These are phyloP conservation scores for Thyridium curvatum DNA, from an alignment of 2,329 filamentous ascomycete species.

Conservation along the genomic window DNA sequence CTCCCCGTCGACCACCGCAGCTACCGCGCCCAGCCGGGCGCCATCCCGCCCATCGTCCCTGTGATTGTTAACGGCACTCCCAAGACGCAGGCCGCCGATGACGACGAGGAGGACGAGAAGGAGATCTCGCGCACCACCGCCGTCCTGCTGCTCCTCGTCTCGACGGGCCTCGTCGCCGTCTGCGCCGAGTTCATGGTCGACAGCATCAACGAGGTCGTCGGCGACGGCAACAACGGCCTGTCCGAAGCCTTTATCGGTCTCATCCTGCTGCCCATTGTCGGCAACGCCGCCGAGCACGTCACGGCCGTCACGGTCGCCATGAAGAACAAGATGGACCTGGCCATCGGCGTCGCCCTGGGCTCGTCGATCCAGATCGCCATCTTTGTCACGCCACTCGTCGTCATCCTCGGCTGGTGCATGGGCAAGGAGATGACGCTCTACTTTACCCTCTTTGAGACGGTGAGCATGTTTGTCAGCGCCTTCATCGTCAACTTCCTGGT, in stretches of 20 bases:
- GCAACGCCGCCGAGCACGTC: conserved; percentile 58
- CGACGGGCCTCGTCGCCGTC: conserved; percentile 50
- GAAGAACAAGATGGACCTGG: conserved; percentile 57
- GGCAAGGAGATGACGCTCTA: conserved; percentile 55
- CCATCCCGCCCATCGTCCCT: conserved; percentile 21
- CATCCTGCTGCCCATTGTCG: conserved; percentile 55
- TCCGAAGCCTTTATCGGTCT: conserved; percentile 55
- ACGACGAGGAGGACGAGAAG: conserved; percentile 22
- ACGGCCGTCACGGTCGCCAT: conserved; percentile 53
- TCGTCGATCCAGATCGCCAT: conserved; percentile 57
- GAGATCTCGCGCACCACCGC: conserved; percentile 36
- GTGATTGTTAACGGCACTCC: conserved; percentile 20
- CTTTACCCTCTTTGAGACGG: conserved; percentile 71
- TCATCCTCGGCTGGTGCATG: conserved; percentile 54
- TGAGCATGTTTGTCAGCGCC: conserved; percentile 63
- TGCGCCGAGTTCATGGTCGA: conserved; percentile 57
- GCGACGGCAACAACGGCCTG: conserved; percentile 33
- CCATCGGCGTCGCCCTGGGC: conserved; percentile 54
- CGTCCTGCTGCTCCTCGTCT: conserved; percentile 42
- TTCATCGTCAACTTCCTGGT: conserved; percentile 73
- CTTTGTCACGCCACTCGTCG: conserved; percentile 53
- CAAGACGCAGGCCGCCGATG: conserved; percentile 4
- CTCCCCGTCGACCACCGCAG: conserved; percentile 30
- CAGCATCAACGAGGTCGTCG: conserved; percentile 50
- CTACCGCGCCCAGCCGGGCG: conserved; percentile 11